phyloP scores from a whole-genome alignment of 2,329 filamentous ascomycete species.

The Calonectria pteridis region DNA sequence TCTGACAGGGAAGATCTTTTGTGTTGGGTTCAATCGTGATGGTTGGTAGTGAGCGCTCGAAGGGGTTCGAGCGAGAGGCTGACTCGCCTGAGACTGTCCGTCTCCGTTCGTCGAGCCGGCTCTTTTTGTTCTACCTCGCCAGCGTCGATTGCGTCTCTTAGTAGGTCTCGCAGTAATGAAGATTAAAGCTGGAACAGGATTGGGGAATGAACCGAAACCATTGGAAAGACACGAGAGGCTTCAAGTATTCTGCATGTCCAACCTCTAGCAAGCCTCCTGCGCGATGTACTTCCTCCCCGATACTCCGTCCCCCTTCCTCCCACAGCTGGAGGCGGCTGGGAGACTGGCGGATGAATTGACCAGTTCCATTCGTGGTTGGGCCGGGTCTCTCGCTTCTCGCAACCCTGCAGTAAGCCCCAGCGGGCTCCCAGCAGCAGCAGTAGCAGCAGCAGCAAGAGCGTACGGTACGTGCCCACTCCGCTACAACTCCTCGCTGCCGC shows the following conservation, averaged over 20 bases:
- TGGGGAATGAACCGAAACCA: not conserved
- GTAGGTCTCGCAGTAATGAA: conserved; percentile 31
- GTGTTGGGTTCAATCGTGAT: conserved; percentile 10
- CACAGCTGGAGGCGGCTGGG: not conserved
- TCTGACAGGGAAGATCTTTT: conserved; percentile 1
- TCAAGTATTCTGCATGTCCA: conserved; percentile 10
- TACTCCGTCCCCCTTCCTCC: not conserved
- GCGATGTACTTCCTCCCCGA: not conserved
- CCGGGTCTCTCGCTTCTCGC: conserved; percentile 18
- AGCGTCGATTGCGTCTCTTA: conserved; percentile 22
- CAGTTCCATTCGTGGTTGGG: conserved; percentile 20
- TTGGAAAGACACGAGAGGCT: conserved; percentile 7
- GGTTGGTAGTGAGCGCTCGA: not conserved
- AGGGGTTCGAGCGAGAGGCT: conserved; percentile 26
- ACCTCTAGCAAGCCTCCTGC: conserved; percentile 5
- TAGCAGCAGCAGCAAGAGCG: not conserved
- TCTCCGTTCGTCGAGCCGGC: conserved; percentile 25
- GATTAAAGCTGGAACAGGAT: not conserved
- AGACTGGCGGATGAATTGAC: conserved; percentile 12
- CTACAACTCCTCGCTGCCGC: conserved; percentile 1
- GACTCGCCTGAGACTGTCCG: conserved; percentile 29
- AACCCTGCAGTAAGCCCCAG: conserved; percentile 17
- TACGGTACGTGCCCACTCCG: conserved; percentile 9
- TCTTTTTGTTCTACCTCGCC: conserved; percentile 24
- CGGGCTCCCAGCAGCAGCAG: not conserved